phyloP scores from a whole-genome alignment of 768 basidiomycete species.

The Boletus rubropictus region DNA sequence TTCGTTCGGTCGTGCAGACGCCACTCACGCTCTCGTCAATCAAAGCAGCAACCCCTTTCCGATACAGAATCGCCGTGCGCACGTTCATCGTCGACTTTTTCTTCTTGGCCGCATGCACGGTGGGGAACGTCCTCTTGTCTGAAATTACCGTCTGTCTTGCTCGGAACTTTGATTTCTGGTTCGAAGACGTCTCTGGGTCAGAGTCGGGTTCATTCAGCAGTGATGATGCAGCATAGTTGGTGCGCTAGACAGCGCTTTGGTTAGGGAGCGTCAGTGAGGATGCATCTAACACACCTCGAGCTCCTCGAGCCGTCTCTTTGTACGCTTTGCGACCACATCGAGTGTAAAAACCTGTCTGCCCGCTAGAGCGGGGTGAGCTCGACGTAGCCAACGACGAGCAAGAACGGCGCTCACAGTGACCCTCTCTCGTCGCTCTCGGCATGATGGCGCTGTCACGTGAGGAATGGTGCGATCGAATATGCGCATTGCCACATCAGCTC shows the following conservation, averaged over 20 bases:
- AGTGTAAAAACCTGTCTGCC: conserved; percentile 50
- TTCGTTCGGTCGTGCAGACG: not conserved
- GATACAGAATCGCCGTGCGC: conserved; percentile 73
- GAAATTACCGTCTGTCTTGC: conserved; percentile 70
- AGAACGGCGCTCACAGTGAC: conserved; percentile 29
- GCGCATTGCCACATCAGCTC: not conserved
- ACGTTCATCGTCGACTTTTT: conserved; percentile 82
- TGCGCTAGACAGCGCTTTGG: conserved; percentile 43
- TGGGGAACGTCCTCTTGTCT: conserved; percentile 55
- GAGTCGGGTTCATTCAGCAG: conserved; percentile 30
- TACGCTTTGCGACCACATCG: conserved; percentile 70
- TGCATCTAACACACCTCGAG: conserved; percentile 53
- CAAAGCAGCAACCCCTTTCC: conserved; percentile 68
- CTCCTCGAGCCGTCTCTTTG: conserved; percentile 73
- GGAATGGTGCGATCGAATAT: conserved; percentile 14
- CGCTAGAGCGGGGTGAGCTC: conserved; percentile 25
- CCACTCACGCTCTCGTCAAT: conserved; percentile 76
- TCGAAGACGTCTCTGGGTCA: conserved; percentile 21
- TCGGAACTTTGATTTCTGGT: conserved; percentile 47
- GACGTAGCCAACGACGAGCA: conserved; percentile 1
- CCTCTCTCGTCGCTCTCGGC: conserved; percentile 21
- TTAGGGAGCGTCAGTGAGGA: not conserved
- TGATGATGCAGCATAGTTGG: conserved; percentile 62
- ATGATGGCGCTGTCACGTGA: conserved; percentile 19
- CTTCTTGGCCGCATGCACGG: conserved; percentile 35